Conservation (phyloP, 768 basidiomycete genomes). For the Russula lepida region DNA sequence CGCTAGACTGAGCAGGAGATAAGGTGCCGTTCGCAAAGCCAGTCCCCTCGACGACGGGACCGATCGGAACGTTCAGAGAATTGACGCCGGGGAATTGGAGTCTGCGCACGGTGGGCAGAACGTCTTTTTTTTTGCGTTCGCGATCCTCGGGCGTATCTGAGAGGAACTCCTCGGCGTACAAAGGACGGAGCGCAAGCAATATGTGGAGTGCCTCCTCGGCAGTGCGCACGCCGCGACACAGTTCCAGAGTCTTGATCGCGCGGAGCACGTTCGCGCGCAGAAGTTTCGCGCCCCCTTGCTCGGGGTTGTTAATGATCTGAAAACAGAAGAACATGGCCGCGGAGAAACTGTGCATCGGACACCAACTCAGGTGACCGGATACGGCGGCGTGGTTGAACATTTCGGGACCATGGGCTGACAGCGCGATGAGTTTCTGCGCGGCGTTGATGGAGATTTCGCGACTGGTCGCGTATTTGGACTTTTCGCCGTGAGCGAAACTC, state of each 20-base stretch:
- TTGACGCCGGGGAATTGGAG: slow-evolving; percentile 72
- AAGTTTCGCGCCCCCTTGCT: slow-evolving; percentile 60
- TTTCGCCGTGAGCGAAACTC: slow-evolving; percentile 27
- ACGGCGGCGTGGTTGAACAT: slow-evolving; percentile 58
- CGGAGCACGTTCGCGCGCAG: slow-evolving; percentile 64
- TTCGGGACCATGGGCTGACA: slow-evolving; percentile 64
- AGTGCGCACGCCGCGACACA: slow-evolving; percentile 45
- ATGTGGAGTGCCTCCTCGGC: slow-evolving; percentile 64
- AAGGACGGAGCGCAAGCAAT: slow-evolving; percentile 50
- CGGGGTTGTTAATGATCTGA: slow-evolving; percentile 67
- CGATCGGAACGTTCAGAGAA: slow-evolving; percentile 41
- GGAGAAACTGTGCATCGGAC: slow-evolving; percentile 66
- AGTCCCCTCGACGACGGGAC: neutral
- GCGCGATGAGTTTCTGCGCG: slow-evolving; percentile 32
- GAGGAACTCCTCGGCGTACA: slow-evolving; percentile 52
- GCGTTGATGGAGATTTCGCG: slow-evolving; percentile 64
- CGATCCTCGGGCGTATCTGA: slow-evolving; percentile 44
- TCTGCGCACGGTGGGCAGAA: slow-evolving; percentile 54
- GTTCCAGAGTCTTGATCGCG: slow-evolving; percentile 52
- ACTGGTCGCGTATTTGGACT: slow-evolving; percentile 4
- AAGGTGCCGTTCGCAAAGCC: neutral
- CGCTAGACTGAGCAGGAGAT: slow-evolving; percentile 4
- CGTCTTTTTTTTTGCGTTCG: slow-evolving; percentile 37
- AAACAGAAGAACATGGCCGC: slow-evolving; percentile 82
- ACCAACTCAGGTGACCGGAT: slow-evolving; percentile 74